These are phyloP conservation scores for Colletotrichum falcatum DNA, from an alignment of 2,329 filamentous ascomycete species.

Conservation along the genomic window DNA sequence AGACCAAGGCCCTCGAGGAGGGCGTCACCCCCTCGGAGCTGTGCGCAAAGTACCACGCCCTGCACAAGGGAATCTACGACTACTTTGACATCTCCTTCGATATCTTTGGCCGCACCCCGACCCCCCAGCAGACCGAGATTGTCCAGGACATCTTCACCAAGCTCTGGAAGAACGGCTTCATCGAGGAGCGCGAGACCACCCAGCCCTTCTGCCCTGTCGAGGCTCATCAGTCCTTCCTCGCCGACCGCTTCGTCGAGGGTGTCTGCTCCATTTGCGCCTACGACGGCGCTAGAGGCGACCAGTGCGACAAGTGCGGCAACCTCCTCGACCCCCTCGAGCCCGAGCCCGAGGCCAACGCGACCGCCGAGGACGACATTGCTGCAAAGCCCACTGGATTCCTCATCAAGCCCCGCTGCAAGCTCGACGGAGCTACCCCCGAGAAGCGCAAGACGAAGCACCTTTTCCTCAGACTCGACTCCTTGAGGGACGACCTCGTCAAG, in stretches of 20 bases:
- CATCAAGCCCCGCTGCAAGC: slow-evolving; percentile 90
- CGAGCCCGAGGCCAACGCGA: slow-evolving; percentile 51
- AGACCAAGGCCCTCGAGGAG: slow-evolving; percentile 94
- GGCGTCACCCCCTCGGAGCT: slow-evolving; percentile 84
- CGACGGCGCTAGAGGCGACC: slow-evolving; percentile 77
- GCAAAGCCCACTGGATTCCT: slow-evolving; percentile 62
- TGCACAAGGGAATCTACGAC: slow-evolving; percentile 91
- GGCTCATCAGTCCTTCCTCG: slow-evolving; percentile 79
- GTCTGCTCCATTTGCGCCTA: slow-evolving; percentile 81
- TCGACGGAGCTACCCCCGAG: slow-evolving; percentile 85
- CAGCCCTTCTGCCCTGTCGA: slow-evolving; percentile 86
- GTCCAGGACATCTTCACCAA: slow-evolving; percentile 91
- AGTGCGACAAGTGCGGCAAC: slow-evolving; percentile 75
- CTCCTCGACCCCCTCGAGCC: slow-evolving; percentile 77
- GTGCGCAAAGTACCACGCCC: slow-evolving; percentile 91
- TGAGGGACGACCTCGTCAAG: slow-evolving; percentile 79
- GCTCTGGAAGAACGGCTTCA: slow-evolving; percentile 87
- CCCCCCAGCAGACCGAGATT: slow-evolving; percentile 88
- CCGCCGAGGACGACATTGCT: slow-evolving; percentile 47
- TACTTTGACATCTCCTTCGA: slow-evolving; percentile 98
- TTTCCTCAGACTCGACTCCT: slow-evolving; percentile 86
- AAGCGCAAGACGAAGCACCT: slow-evolving; percentile 89
- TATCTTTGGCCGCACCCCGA: slow-evolving; percentile 93
- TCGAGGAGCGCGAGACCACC: slow-evolving; percentile 87
- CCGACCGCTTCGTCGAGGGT: slow-evolving; percentile 88